A percentile compares a stretch with the other conserved stretches of the same genome.
Evolutionary conservation across 2,329 filamentous ascomycete species (phyloP).

Genomic region (Fusarium cyanostomum): DNA sequence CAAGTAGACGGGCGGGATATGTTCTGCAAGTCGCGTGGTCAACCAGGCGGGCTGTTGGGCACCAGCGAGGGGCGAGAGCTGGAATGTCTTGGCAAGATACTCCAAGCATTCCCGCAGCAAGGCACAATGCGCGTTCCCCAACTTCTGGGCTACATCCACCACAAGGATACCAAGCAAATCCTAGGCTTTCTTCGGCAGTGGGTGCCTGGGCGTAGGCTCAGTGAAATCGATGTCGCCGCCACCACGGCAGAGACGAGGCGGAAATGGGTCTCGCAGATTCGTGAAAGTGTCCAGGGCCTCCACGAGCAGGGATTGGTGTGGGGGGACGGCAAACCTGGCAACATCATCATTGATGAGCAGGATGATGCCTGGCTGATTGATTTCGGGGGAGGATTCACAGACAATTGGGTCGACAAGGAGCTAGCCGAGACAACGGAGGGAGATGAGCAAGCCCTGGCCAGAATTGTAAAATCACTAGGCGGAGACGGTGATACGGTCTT

Average conservation of each 20-base stretch:
- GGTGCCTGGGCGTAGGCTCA: conserved; percentile 25
- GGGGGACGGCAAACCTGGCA: conserved; percentile 47
- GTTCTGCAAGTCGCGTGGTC: conserved; percentile 35
- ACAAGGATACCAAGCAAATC: conserved; percentile 10
- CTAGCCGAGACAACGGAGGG: conserved; percentile 49
- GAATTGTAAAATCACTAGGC: conserved; percentile 10
- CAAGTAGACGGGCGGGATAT: conserved; percentile 28
- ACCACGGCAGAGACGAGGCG: conserved; percentile 8
- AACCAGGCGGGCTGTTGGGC: conserved; percentile 10
- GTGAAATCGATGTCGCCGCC: conserved; percentile 11
- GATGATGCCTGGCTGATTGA: conserved; percentile 52
- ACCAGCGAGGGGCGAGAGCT: conserved; percentile 30
- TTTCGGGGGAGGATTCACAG: conserved; percentile 52
- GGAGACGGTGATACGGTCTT: neutral
- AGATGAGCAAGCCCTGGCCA: conserved; percentile 45
- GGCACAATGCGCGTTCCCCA: conserved; percentile 21
- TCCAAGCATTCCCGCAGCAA: conserved; percentile 2
- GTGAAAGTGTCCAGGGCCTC: conserved; percentile 39
- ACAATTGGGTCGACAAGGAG: conserved; percentile 53
- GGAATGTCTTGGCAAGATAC: conserved; percentile 21
- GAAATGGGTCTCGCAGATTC: conserved; percentile 41
- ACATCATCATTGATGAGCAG: conserved; percentile 51
- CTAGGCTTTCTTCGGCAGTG: conserved; percentile 33
- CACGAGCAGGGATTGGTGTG: conserved; percentile 44
- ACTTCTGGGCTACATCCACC: conserved; percentile 27